phyloP scores from a whole-genome alignment of 148 eudicot genomes.

The Euryodendron excelsum region DNA sequence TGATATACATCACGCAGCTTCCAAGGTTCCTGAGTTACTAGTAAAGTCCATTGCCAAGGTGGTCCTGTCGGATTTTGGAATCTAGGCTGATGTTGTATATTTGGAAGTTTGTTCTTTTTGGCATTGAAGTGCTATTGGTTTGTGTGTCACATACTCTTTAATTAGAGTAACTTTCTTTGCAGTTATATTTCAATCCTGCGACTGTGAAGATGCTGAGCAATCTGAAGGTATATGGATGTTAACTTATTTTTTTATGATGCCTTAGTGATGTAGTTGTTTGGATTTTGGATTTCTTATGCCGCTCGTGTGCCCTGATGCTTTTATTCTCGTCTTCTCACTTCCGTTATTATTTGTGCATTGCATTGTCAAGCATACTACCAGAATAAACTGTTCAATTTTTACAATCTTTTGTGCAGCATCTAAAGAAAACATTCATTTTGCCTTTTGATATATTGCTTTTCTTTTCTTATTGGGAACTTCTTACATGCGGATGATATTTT shows the following conservation, averaged over 20 bases:
- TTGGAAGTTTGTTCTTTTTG: constrained; percentile 1
- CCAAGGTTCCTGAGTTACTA: neutral
- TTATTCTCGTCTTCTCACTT: neutral
- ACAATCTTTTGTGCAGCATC: neutral
- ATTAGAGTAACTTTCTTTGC: constrained; percentile 3
- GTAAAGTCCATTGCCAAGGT: neutral
- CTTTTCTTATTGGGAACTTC: neutral
- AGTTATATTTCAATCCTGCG: constrained; percentile 19
- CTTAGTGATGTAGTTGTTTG: neutral
- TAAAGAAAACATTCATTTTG: neutral
- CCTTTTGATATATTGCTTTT: neutral
- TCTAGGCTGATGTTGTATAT: constrained; percentile 2
- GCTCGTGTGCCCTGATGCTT: constrained; percentile 4
- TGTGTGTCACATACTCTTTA: neutral
- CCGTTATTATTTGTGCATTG: neutral
- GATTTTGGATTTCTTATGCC: neutral
- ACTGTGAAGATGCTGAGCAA: constrained; percentile 23
- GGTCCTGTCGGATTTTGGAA: neutral
- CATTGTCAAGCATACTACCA: neutral
- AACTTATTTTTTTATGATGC: neutral
- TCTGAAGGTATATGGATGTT: constrained; percentile 10
- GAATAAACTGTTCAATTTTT: neutral
- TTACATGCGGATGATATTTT: neutral
- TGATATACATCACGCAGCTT: neutral
- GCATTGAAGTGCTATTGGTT: neutral